A percentile compares a stretch with the other conserved stretches of the same genome.
phyloP scores from a whole-genome alignment of 106 monocot genomes.

The Agapanthus africanus region DNA sequence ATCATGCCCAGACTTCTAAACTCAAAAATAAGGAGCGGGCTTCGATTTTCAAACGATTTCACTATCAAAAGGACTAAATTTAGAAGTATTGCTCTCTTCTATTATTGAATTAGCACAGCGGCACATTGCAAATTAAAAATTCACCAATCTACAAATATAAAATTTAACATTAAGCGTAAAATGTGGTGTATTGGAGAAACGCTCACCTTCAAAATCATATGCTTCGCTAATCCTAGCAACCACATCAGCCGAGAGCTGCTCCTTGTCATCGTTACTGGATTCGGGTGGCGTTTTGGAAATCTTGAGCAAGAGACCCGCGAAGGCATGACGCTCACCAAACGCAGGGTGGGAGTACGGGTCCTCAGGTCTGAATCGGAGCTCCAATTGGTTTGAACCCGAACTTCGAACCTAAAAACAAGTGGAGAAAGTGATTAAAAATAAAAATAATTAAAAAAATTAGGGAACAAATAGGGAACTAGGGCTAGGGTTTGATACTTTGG shows the following conservation, averaged over 20 bases:
- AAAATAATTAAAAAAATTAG: not conserved
- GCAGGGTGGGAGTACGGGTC: conserved; percentile 82
- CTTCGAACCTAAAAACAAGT: conserved; percentile 33
- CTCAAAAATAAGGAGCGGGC: too few relatives aligned
- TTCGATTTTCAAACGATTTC: too few relatives aligned
- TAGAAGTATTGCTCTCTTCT: too few relatives aligned
- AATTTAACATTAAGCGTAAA: too few relatives aligned
- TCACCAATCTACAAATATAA: too few relatives aligned
- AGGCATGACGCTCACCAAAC: conserved; percentile 41
- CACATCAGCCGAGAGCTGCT: conserved; percentile 37
- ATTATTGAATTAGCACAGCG: too few relatives aligned
- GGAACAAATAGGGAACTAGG: not conserved
- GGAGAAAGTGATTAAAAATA: conserved; percentile 1
- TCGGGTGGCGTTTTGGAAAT: conserved; percentile 30
- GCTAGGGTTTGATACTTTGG: conserved; percentile 33
- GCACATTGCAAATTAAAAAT: too few relatives aligned
- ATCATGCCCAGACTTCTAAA: too few relatives aligned
- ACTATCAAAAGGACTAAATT: too few relatives aligned
- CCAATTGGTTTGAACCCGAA: conserved; percentile 23
- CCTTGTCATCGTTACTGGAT: not conserved
- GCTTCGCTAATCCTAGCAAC: conserved; percentile 55
- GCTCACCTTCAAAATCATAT: conserved; percentile 64
- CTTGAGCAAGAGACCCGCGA: conserved; percentile 45
- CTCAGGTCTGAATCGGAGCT: conserved; percentile 87
- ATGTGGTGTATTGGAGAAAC: too few relatives aligned